These are phyloP conservation scores for Scheffersomyces illinoinensis DNA, from an alignment of 1,139 yeast species.

Conservation along the genomic window DNA sequence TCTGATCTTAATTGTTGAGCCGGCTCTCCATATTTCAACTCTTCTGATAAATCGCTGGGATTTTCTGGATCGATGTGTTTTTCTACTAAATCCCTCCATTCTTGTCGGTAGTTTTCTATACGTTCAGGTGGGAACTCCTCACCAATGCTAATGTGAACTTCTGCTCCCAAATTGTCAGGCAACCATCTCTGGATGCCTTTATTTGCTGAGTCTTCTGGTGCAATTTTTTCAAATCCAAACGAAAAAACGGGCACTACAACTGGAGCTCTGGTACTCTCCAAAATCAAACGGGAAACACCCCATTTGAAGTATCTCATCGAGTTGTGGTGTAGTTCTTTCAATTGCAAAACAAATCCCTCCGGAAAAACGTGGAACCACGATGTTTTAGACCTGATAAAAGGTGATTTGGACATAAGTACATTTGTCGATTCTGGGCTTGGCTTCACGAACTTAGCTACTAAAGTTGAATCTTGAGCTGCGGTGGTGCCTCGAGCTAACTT, in stretches of 20 bases:
- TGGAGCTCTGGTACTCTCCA: constrained; percentile 84
- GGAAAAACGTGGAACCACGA: constrained; percentile 97
- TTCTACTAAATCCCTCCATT: constrained; percentile 67
- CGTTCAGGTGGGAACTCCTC: constrained; percentile 61
- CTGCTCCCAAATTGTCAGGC: constrained; percentile 68
- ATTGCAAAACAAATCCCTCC: constrained; percentile 89
- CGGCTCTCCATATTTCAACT: constrained; percentile 60
- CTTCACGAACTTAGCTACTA: constrained; percentile 22
- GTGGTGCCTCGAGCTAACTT: constrained; percentile 12
- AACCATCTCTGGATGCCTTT: constrained; percentile 54
- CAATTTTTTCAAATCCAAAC: constrained; percentile 82
- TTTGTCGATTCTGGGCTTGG: constrained; percentile 33
- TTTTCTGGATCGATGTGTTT: constrained; percentile 50
- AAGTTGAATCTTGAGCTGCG: constrained; percentile 12
- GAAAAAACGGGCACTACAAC: constrained; percentile 87
- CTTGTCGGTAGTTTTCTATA: constrained; percentile 59
- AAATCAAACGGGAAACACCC: constrained; percentile 84
- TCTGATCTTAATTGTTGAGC: constrained; percentile 67
- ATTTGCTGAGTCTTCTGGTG: constrained; percentile 73
- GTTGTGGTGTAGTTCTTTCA: constrained; percentile 72
- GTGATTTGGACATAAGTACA: constrained; percentile 44
- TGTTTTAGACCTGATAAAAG: constrained; percentile 56
- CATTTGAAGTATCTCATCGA: constrained; percentile 95
- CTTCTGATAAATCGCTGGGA: constrained; percentile 62
- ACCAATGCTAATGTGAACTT: constrained; percentile 72